Conservation (phyloP, 306 rosid genomes). For the Calophaca sinica region DNA sequence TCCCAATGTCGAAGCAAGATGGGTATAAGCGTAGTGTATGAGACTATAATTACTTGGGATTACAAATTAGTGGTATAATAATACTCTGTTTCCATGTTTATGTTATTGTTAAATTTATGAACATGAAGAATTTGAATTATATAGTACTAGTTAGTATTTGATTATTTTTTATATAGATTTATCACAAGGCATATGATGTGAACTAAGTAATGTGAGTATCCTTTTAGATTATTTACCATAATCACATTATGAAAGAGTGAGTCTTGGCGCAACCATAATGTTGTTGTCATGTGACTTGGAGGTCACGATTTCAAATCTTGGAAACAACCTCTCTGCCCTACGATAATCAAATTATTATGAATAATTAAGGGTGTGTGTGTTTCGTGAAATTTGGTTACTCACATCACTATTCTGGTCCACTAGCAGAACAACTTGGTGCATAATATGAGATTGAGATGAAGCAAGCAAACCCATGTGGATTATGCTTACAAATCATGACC, state of each 20-base stretch:
- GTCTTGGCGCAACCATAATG: too few relatives aligned
- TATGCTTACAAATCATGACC: not conserved
- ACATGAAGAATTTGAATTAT: not conserved
- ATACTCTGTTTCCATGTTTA: too few relatives aligned
- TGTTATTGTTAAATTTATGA: not conserved
- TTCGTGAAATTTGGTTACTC: not conserved
- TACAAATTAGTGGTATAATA: not conserved
- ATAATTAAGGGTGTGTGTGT: not conserved
- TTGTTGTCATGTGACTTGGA: too few relatives aligned
- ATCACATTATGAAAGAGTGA: not conserved
- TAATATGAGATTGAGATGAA: slow-evolving; percentile 38
- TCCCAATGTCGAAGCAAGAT: not conserved
- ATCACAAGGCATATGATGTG: not conserved
- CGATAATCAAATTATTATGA: not conserved
- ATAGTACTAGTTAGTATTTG: not conserved
- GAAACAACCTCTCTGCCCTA: too few relatives aligned
- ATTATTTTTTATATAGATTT: not conserved
- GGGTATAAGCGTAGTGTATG: not conserved
- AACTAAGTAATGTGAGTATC: not conserved
- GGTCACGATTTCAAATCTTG: too few relatives aligned
- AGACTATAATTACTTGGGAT: not conserved
- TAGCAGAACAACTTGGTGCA: not conserved
- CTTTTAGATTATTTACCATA: not conserved
- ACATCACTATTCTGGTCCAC: slow-evolving; percentile 10
- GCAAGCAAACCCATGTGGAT: slow-evolving; percentile 39